Evolutionary conservation across 495 filamentous ascomycete genomes (phyloP).

Genomic region (Daldinia decipiens): DNA sequence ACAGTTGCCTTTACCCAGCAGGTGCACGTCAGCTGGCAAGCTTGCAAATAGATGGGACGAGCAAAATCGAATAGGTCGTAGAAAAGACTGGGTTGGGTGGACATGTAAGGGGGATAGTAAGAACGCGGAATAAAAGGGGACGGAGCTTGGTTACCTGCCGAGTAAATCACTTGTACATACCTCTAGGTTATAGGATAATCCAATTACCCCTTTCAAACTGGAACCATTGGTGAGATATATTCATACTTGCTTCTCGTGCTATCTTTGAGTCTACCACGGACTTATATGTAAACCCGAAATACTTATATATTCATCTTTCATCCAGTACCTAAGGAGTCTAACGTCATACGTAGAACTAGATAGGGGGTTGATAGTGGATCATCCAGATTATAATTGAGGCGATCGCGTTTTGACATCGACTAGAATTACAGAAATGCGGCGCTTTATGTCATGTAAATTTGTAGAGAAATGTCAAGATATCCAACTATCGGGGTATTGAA

Average conservation of each 20-base stretch:
- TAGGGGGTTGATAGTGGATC: too few species aligned
- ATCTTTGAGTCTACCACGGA: not conserved
- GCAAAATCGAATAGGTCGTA: not conserved
- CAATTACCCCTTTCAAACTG: slow-evolving; percentile 1
- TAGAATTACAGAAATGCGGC: not conserved
- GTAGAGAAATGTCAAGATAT: slow-evolving; percentile 13
- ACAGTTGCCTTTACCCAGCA: slow-evolving; percentile 66
- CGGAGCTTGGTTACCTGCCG: not conserved
- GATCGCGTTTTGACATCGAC: not conserved
- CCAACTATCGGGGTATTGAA: slow-evolving; percentile 19
- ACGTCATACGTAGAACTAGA: too few species aligned
- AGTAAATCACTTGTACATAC: slow-evolving; percentile 12
- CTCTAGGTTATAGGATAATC: slow-evolving; percentile 27
- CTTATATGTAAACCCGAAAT: too few species aligned
- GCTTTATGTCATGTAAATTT: not conserved
- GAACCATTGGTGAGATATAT: not conserved
- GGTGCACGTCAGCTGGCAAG: slow-evolving; percentile 62
- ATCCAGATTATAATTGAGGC: not conserved
- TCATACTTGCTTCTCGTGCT: not conserved
- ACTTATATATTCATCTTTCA: too few species aligned
- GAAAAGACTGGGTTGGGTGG: not conserved
- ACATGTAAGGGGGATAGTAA: not conserved
- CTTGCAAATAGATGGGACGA: slow-evolving; percentile 48
- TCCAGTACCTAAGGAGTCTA: too few species aligned
- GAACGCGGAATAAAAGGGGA: not conserved